Evolutionary conservation across 805 yeast genomes (phyloP).

Genomic region (Ogataea thermomethanolica): DNA sequence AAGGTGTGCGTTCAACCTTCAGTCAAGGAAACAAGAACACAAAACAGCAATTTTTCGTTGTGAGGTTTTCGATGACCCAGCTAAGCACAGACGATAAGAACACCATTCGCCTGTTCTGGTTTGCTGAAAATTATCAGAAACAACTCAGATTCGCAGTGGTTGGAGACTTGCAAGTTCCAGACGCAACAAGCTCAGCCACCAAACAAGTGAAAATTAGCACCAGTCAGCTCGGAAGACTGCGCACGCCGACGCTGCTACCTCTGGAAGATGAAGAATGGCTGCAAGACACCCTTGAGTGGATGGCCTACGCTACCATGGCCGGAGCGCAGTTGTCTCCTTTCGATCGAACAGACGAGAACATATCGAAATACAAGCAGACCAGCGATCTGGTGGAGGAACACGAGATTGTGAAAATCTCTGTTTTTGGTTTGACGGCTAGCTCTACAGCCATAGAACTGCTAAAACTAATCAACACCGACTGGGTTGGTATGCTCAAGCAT

Average conservation of each 20-base stretch:
- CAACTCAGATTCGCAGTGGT: slow-evolving; percentile 9
- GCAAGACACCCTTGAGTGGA: slow-evolving; percentile 29
- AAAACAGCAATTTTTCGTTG: slow-evolving; percentile 22
- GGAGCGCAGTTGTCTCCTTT: slow-evolving; percentile 26
- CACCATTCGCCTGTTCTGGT: slow-evolving; percentile 31
- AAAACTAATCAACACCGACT: slow-evolving; percentile 7
- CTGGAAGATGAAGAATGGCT: slow-evolving; percentile 22
- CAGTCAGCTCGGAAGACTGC: slow-evolving; percentile 12
- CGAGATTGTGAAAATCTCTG: slow-evolving; percentile 14
- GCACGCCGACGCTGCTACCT: slow-evolving; percentile 19
- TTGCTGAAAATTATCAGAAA: slow-evolving; percentile 22
- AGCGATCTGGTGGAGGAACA: slow-evolving; percentile 9
- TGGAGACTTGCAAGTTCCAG: slow-evolving; percentile 2
- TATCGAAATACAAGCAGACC: slow-evolving; percentile 25
- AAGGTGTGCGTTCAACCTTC: slow-evolving; percentile 27
- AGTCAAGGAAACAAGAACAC: slow-evolving; percentile 25
- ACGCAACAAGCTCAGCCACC: not conserved
- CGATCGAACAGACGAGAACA: slow-evolving; percentile 21
- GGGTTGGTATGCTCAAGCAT: slow-evolving; percentile 26
- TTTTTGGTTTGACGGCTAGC: slow-evolving; percentile 22
- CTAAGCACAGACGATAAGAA: slow-evolving; percentile 18
- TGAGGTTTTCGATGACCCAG: slow-evolving; percentile 19
- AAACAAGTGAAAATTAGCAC: not conserved
- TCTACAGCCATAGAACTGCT: slow-evolving; percentile 2
- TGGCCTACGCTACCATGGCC: slow-evolving; percentile 25